These are phyloP conservation scores for Babesia bovis DNA, from an alignment of 169 alveolate species.

Conservation along the genomic window DNA sequence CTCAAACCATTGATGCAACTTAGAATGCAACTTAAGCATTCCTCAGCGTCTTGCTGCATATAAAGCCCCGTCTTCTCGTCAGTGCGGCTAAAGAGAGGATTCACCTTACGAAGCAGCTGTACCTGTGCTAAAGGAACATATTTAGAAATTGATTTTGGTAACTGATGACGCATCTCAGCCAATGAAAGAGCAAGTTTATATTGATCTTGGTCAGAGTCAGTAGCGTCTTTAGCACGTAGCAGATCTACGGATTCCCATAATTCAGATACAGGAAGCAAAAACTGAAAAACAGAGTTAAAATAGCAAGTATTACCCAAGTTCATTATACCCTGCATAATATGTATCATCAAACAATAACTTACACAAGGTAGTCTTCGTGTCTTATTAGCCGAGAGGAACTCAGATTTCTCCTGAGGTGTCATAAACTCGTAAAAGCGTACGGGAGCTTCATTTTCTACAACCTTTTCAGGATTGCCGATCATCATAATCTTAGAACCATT, in stretches of 20 bases:
- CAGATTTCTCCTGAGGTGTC: slow-evolving; percentile 89
- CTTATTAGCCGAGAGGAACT: slow-evolving; percentile 81
- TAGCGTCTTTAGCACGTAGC: slow-evolving; percentile 26
- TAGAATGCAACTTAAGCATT: slow-evolving; percentile 69
- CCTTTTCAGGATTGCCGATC: slow-evolving; percentile 89
- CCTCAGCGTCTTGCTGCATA: slow-evolving; percentile 90
- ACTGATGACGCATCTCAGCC: slow-evolving; percentile 64
- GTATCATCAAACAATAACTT: not conserved
- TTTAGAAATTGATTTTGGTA: slow-evolving; percentile 59
- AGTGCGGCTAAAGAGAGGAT: slow-evolving; percentile 56
- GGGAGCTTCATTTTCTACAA: slow-evolving; percentile 74
- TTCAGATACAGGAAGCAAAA: slow-evolving; percentile 79
- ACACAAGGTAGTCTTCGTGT: slow-evolving; percentile 83
- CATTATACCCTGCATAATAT: slow-evolving; percentile 82
- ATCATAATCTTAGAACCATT: slow-evolving; percentile 85
- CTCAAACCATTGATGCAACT: slow-evolving; percentile 18
- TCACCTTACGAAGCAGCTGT: slow-evolving; percentile 27
- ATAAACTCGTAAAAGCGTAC: slow-evolving; percentile 90
- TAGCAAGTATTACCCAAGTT: slow-evolving; percentile 95
- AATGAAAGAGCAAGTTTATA: slow-evolving; percentile 60
- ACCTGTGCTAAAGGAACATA: slow-evolving; percentile 59
- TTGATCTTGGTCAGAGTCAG: slow-evolving; percentile 15
- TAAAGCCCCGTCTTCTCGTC: slow-evolving; percentile 68
- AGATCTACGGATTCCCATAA: slow-evolving; percentile 68
- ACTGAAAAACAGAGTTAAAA: slow-evolving; percentile 88